A percentile compares a stretch with the other conserved stretches of the same genome.
Evolutionary conservation across 1,284 basidiomycete genomes (phyloP).

Genomic region (Cutaneotrichosporon daszewskae): DNA sequence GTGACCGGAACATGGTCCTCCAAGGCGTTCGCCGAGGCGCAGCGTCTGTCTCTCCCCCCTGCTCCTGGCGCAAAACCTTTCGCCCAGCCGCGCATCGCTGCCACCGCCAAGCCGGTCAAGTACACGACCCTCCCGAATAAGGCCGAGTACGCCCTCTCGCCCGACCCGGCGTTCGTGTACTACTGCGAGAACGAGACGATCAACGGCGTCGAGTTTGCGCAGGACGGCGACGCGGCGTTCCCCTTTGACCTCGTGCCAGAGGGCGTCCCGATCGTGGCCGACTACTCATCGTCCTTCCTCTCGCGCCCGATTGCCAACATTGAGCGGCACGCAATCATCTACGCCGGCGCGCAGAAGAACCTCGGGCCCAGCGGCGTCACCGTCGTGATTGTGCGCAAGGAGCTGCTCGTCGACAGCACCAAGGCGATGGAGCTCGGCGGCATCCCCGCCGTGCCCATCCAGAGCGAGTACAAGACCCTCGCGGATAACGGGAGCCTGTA

Average conservation of each 20-base stretch:
- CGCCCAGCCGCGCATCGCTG: conserved; percentile 61
- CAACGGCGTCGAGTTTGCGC: conserved; percentile 85
- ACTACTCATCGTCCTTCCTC: conserved; percentile 97
- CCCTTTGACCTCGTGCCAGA: conserved; percentile 68
- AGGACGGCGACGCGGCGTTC: conserved; percentile 71
- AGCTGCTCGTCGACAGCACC: conserved; percentile 82
- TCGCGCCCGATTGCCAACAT: conserved; percentile 85
- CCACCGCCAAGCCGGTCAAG: conserved; percentile 60
- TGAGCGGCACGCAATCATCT: conserved; percentile 85
- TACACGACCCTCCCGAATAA: conserved; percentile 83
- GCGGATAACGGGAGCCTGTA: conserved; percentile 77
- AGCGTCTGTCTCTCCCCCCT: conserved; percentile 54
- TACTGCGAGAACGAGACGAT: conserved; percentile 99
- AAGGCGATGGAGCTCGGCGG: conserved; percentile 69
- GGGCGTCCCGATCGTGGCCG: conserved; percentile 78
- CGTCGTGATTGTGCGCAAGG: conserved; percentile 85
- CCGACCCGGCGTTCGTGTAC: conserved; percentile 77
- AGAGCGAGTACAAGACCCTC: conserved; percentile 79
- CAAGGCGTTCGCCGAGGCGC: conserved; percentile 76
- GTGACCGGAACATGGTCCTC: conserved; percentile 88
- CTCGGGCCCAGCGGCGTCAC: conserved; percentile 91
- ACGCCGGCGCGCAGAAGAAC: conserved; percentile 99
- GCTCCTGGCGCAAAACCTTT: conserved; percentile 41
- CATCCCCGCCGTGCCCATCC: conserved; percentile 53
- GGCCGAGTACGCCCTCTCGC: conserved; percentile 71